Percentiles rank a stretch among this genome's conserved stretches.
phyloP scores from a whole-genome alignment of 1,284 basidiomycete species.

The Caloboletus firmus region DNA sequence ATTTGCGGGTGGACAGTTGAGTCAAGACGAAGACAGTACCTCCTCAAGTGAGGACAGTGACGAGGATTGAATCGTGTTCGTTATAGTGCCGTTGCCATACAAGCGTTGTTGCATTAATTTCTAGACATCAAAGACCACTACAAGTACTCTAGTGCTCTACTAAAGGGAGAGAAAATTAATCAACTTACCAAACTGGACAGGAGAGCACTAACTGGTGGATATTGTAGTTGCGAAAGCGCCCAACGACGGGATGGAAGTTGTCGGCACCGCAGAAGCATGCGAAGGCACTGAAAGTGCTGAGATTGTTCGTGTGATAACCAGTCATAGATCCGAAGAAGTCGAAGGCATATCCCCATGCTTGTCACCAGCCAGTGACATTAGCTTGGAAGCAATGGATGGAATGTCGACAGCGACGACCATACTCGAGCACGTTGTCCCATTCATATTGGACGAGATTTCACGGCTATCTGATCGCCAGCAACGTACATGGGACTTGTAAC shows the following conservation, averaged over 20 bases:
- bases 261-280: background rate
- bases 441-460: conserved; percentile 14
- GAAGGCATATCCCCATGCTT: conserved; percentile 20
- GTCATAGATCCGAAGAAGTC: too few relatives aligned
- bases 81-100: conserved; percentile 2
- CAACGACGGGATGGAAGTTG: conserved; percentile 1
- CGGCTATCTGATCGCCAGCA: conserved; percentile 45
- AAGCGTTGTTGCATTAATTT: conserved; percentile 1
- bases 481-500: conserved; percentile 73
- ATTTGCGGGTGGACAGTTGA: conserved; percentile 44
- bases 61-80: conserved; percentile 47
- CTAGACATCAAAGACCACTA: conserved; percentile 6
- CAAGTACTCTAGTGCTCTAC: conserved; percentile 4
- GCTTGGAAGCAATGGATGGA: conserved; percentile 41
- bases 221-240: conserved; percentile 10
- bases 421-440: conserved; percentile 22
- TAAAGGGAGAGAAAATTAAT: conserved; percentile 6
- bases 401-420: conserved; percentile 66
- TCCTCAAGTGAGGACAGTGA: conserved; percentile 69
- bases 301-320: background rate
- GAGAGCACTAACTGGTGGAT: conserved; percentile 17
- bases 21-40: conserved; percentile 57
- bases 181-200: conserved; percentile 4
- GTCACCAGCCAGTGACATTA: conserved; percentile 47
- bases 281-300: background rate